A percentile compares a stretch with the other conserved stretches of the same genome.
These are phyloP conservation scores for Pseudogymnoascus sp. DNA, from an alignment of 2,329 filamentous ascomycete species.

Conservation along the genomic window DNA sequence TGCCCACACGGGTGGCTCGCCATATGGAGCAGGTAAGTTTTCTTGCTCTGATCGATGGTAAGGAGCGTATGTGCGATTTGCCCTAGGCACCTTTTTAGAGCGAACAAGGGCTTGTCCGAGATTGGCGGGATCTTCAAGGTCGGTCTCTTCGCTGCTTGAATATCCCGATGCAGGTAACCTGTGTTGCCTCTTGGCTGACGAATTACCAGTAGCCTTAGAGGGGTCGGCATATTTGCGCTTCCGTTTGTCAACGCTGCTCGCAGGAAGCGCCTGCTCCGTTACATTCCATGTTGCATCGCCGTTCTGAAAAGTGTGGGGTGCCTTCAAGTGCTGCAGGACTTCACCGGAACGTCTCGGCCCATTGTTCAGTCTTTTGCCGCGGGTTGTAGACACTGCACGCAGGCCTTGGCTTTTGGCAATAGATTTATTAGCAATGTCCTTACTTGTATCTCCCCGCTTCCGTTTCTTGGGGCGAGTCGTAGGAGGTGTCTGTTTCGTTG, in stretches of 20 bases:
- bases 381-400: background rate
- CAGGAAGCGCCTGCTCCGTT: background rate
- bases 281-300: background rate
- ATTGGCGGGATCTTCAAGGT: background rate
- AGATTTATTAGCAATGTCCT: no score
- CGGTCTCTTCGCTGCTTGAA: background rate
- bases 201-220: background rate
- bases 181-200: background rate
- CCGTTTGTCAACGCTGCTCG: background rate
- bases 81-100: background rate
- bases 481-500: background rate
- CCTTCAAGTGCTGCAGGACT: background rate
- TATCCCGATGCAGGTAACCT: background rate
- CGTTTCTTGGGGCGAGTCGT: background rate
- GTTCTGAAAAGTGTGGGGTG: background rate
- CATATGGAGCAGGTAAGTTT: background rate
- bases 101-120: background rate
- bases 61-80: background rate
- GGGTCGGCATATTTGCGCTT: background rate
- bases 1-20: conserved; percentile 47
- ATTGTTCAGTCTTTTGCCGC: background rate
- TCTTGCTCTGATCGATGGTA: background rate
- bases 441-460: background rate
- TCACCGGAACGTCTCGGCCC: background rate
- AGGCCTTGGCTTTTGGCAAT: background rate